A percentile compares a stretch with the other conserved stretches of the same genome.
These are phyloP conservation scores for Rhytidiadelphus loreus DNA, from an alignment of 225 moss, liverwort and hornwort species.

Conservation along the genomic window DNA sequence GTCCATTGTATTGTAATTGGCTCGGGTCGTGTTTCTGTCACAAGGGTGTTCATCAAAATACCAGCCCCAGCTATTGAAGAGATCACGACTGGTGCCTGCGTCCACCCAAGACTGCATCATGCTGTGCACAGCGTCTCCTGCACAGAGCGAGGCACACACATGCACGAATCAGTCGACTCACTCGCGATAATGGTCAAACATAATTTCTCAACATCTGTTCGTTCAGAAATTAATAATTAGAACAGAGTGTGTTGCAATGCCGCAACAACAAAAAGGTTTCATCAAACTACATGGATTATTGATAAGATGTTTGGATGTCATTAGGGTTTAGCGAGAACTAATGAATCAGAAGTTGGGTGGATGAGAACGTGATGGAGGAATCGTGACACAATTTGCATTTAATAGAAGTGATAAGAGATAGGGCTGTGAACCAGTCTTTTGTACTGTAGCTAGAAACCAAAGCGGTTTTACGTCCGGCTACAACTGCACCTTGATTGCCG, in stretches of 20 bases:
- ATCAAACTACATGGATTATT: not conserved
- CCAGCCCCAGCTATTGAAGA: not conserved
- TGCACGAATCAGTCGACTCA: not conserved
- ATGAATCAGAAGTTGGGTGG: not conserved
- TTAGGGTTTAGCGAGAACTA: not conserved
- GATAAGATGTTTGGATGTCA: not conserved
- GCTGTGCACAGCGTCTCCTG: not conserved
- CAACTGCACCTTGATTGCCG: too few relatives aligned
- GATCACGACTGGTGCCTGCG: not conserved
- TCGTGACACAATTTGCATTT: too few relatives aligned
- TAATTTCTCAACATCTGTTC: not conserved
- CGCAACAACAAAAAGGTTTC: not conserved
- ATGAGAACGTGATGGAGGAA: not conserved
- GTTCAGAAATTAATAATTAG: not conserved
- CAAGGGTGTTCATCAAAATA: not conserved
- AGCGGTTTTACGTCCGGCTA: too few relatives aligned
- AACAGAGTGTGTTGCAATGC: not conserved
- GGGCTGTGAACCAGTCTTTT: too few relatives aligned
- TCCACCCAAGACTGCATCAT: not conserved
- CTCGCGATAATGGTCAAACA: not conserved
- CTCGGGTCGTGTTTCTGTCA: too few relatives aligned
- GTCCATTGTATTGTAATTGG: too few relatives aligned
- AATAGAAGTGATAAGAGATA: too few relatives aligned
- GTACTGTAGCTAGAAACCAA: too few relatives aligned
- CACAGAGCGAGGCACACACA: not conserved